These are phyloP conservation scores for Tolypocladium tropicale DNA, from an alignment of 2,329 filamentous ascomycete genomes.

Conservation along the genomic window DNA sequence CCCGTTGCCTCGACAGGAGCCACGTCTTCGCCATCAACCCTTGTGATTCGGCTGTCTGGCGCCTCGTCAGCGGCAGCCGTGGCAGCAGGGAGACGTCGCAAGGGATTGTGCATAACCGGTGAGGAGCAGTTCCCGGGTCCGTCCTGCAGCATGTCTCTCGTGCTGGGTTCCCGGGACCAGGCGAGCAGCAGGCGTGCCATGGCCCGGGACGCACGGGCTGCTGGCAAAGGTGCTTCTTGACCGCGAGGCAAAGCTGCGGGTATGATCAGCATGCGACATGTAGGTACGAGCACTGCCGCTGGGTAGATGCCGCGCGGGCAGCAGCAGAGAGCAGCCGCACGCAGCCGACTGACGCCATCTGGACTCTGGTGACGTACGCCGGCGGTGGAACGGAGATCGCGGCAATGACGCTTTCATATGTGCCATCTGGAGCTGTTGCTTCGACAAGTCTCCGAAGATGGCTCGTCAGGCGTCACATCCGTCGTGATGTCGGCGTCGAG, in stretches of 20 bases:
- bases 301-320: not conserved
- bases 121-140: not conserved
- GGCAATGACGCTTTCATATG: not conserved
- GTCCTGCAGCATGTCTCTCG: not conserved
- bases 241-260: not conserved
- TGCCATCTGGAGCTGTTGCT: not conserved
- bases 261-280: not conserved
- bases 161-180: not conserved
- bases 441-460: not conserved
- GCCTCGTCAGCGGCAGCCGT: not conserved
- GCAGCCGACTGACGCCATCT: not conserved
- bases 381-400: not conserved
- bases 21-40: not conserved
- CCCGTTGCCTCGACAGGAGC: not conserved
- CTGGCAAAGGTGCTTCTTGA: not conserved
- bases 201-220: not conserved
- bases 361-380: no score
- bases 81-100: not conserved
- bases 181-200: not conserved
- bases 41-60: not conserved
- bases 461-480: not conserved
- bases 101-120: slow-evolving; percentile 1
- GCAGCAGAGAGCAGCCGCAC: not conserved
- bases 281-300: no score
- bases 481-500: not conserved